phyloP scores from a whole-genome alignment of 208 protist species.

The Angomonas deanei region DNA sequence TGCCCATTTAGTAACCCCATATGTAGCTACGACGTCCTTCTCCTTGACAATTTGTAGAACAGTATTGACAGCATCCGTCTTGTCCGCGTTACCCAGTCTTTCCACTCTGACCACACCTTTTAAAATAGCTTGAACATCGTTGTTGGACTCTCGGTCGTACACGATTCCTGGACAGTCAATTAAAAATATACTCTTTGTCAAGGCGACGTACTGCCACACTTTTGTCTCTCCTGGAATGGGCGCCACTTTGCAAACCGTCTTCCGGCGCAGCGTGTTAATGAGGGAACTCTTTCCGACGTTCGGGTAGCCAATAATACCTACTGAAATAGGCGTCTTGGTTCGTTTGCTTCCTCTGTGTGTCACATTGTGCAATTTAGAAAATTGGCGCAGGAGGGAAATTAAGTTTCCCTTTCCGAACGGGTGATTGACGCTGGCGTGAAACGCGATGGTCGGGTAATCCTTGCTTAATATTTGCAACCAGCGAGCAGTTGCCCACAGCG shows the following conservation, averaged over 20 bases:
- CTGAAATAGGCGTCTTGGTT: conserved; percentile 86
- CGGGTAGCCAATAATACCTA: conserved; percentile 97
- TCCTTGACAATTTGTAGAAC: conserved; percentile 95
- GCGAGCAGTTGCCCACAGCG: conserved; percentile 96
- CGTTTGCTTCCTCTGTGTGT: conserved; percentile 81
- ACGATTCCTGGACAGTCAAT: conserved; percentile 99
- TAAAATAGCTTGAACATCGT: conserved; percentile 96
- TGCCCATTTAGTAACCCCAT: conserved; percentile 92
- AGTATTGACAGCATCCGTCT: conserved; percentile 91
- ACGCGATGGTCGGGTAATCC: conserved; percentile 99
- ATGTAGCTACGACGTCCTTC: conserved; percentile 95
- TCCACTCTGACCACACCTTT: conserved; percentile 97
- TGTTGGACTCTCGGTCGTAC: conserved; percentile 89
- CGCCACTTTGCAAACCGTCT: conserved; percentile 98
- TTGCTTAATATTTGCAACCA: conserved; percentile 97
- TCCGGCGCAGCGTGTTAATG: conserved; percentile 99
- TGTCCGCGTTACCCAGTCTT: conserved; percentile 85
- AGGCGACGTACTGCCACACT: conserved; percentile 99
- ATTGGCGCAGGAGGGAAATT: conserved; percentile 98
- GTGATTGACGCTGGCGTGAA: conserved; percentile 98
- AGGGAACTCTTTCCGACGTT: conserved; percentile 99
- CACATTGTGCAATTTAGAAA: conserved; percentile 88
- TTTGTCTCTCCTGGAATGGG: conserved; percentile 99
- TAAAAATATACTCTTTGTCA: conserved; percentile 98
- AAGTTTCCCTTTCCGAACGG: conserved; percentile 99